Base-by-base conservation (phyloP, 257 asterid species). In the Ehretia macrophylla region DNA sequence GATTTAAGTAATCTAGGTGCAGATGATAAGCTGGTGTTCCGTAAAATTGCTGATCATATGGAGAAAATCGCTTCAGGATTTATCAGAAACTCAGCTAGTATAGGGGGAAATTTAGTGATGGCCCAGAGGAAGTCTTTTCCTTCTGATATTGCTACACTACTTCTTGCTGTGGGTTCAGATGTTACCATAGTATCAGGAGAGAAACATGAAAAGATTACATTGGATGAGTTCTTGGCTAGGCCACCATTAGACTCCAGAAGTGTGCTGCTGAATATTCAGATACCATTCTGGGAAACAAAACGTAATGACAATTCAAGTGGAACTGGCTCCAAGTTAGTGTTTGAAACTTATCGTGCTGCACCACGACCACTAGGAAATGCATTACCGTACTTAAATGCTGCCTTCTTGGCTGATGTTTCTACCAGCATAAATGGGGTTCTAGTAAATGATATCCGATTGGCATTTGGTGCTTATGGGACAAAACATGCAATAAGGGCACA, bases 341-440 rank as follows among this genome's bases (percentile, higher is more conserved):
- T 80, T 63, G 86, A 82, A 63, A 76, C 85, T 32, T 87, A 78
- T 51, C 79, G 91, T 51, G 81, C 91, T 47, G 55, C 91, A 19
- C 88, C 86, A 27, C 68, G 91, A 62, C 95, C 85, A 40, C 69
- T 83, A 60, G 95, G 95, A 63, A 83, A 73, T 75, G 91, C 95
- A 11, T 68, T 85, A 72, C 86, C 95, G 17, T 85, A 85, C 65
- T 53, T 77, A 51, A 83, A 81, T 54, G 86, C 88, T 49, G 81
- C 95, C 38, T 85, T 85, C 77, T 70, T 77, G 62, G 86, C 83
- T 37, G 85, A 76, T 66, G 60, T 80, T 58, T 80, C 83, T 58
- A 52, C 14, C 58, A 76, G 46, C n/a, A 54, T 79, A 75, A 46
- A 39, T 69, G 83, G 86, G 18, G 51, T 73, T 63, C 5, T 68